Evolutionary conservation across 1,284 basidiomycete species (phyloP), one percentile per base, ranked within the genome.

Genomic region (Melampsora larici-populina): DNA sequence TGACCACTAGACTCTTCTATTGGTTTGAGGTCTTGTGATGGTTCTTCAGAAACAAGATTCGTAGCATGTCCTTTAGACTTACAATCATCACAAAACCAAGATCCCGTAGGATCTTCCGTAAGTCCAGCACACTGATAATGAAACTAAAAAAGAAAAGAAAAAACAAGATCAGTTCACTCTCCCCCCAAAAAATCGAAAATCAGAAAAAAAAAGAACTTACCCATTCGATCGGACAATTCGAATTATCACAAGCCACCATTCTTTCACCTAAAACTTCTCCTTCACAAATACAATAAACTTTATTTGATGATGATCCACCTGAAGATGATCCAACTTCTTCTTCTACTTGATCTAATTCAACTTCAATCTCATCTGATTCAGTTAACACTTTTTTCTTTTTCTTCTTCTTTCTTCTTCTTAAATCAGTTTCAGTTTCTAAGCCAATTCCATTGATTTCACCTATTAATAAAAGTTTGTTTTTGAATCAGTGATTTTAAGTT

Each of bases 191-290:
- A 36, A 21, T 9, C 26, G 15, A 36, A 65, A 2, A 65, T 15
- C 43, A 46, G 43, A 17, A 46, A 46, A 65, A 33, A 13, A 29
- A 48, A 8, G n/a, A 1, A 75, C 65, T 36, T 11, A 76, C 73
- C 73, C 73, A 76, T 76, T 76, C 73, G 26, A 76, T 68, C 18
- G 73, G 73, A 69, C 73, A 76, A 9, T 60, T 36, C n/a, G 65
- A 31, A 29, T 76, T 76, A 49, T 76, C 73, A 62, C 73, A 76
- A 21, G 55, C 73, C 2, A 76, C 73, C 73, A 76, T 76, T 58
- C 65, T 26, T 17, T 76, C 73, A 29, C 73, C 73, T 46, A 65
- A 69, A 0, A 76, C 65, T 21, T 62, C n/a, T 1, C 65, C 65
- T 49, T 68, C 21, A 48, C 73, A 76, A 40, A 76, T 60, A 69